These are phyloP conservation scores for Venturia pyrina DNA, from an alignment of 2,329 filamentous ascomycete genomes.

Conservation along the genomic window DNA sequence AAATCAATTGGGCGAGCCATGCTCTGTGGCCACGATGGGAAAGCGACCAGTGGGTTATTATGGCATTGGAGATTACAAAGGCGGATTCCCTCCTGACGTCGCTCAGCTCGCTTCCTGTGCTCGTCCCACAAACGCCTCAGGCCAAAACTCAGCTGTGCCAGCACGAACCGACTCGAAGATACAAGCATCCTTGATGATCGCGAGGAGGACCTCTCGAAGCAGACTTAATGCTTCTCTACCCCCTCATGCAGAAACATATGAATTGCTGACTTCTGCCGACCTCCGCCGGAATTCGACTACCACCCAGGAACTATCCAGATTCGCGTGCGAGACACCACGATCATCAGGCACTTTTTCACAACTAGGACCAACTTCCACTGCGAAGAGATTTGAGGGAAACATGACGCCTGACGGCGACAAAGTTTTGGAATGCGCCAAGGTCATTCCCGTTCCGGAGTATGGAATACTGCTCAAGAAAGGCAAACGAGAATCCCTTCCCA, in stretches of 20 bases:
- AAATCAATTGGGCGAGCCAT: background rate
- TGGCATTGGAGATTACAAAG: background rate
- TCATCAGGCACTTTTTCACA: background rate
- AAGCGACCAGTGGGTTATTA: background rate
- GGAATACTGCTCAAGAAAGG: background rate
- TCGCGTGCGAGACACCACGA: background rate
- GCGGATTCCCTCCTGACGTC: background rate
- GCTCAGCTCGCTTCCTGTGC: background rate
- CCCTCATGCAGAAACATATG: background rate
- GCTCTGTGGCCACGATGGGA: background rate
- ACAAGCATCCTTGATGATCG: background rate
- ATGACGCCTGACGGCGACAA: background rate
- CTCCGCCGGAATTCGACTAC: background rate
- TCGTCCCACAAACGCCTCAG: background rate
- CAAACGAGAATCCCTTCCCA: background rate
- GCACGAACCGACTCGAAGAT: background rate
- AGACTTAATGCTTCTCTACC: background rate
- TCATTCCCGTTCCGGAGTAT: background rate
- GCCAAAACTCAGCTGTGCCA: background rate
- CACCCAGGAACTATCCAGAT: background rate
- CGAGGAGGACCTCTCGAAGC: background rate
- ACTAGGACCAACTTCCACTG: background rate
- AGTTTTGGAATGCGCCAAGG: background rate
- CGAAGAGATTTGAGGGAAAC: background rate
- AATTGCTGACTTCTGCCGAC: background rate